phyloP scores from a whole-genome alignment of 1,139 yeast genomes.

The Nakaseomyces bracarensis region DNA sequence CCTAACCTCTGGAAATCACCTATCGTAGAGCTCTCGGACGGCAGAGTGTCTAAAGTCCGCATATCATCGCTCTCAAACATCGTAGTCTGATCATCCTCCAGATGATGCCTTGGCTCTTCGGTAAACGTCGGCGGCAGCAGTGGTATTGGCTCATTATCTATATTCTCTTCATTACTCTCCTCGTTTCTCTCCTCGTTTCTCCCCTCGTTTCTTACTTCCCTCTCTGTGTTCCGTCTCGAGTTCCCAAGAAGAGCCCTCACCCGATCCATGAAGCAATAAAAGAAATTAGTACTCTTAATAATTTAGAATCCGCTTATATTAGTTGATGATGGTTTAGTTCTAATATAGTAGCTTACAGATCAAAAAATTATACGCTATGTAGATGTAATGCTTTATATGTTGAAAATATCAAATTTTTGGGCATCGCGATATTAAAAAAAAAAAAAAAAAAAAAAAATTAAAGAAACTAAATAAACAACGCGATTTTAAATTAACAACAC shows the following conservation, averaged over 20 bases:
- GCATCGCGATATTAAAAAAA: not conserved
- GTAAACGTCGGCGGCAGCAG: constrained; percentile 5
- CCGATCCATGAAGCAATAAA: too few relatives aligned
- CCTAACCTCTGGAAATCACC: constrained; percentile 26
- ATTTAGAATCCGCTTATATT: too few relatives aligned
- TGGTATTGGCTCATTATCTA: not conserved
- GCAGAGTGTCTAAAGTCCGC: constrained; percentile 17
- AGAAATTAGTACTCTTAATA: too few relatives aligned
- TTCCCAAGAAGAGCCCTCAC: constrained; percentile 2
- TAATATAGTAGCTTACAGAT: too few relatives aligned
- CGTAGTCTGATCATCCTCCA: constrained; percentile 18
- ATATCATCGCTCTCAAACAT: constrained; percentile 18
- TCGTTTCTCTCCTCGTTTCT: not conserved
- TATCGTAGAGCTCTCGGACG: constrained; percentile 23
- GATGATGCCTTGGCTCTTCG: not conserved
- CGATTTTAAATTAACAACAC: too few relatives aligned
- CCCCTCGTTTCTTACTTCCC: not conserved
- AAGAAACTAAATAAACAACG: too few relatives aligned
- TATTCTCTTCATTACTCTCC: not conserved
- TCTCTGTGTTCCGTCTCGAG: not conserved
- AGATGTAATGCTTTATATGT: too few relatives aligned
- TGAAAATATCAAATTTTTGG: too few relatives aligned
- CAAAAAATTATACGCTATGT: too few relatives aligned
- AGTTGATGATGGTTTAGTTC: too few relatives aligned
- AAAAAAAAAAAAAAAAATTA: not conserved